Base-by-base conservation (phyloP, 331 rosid genomes). In the Prunus yedoensis region DNA sequence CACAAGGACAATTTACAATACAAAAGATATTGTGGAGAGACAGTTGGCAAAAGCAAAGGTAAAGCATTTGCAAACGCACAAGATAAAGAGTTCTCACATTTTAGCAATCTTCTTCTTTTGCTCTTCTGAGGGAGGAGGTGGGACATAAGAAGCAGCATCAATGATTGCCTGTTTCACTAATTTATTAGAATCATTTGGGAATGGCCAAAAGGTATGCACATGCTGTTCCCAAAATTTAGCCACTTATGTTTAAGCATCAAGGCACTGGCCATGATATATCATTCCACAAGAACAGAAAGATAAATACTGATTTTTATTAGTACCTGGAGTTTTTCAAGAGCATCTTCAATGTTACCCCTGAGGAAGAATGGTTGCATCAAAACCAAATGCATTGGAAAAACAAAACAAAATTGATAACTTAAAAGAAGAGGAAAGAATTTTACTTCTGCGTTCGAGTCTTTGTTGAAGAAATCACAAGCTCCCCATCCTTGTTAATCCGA, bases 301-400 rank as follows among this genome's bases (percentile, higher is more conserved):
- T 18, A 71, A 3, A 21, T 10, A 10, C 13, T 16, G 4, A 47
- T 59, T 62, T 43, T 20, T 56, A 65, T 20, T 56, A 65, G 67
- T 82, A 89, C 96, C 98, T 90, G 98, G 83, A 93, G 89, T 83
- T 93, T 93, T 47, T 70, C 95, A 78, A 93, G 82, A 77, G 98
- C 96, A 89, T 93, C 98, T 52, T 90, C 93, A 54, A 93, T 90
- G 82, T 93, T 93, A 77, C 96, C 98, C 89, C 96, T 93, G 86
- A 82, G 74, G 82, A 71, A 63, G 64, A 58, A 51, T 1, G 71
- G 75, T 64, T 60, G 50, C 77, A 30, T 65, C 73, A 82, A 76
- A 5, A 69, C 71, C 59, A 56, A 60, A 69, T 45, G 62, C 53
- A 46, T 16, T 54, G 66, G 62, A 27, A 43, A 62, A 56, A 13